Evolutionary conservation across 352 stramenopile genomes (phyloP).

Genomic region (Pythium aristosporum): DNA sequence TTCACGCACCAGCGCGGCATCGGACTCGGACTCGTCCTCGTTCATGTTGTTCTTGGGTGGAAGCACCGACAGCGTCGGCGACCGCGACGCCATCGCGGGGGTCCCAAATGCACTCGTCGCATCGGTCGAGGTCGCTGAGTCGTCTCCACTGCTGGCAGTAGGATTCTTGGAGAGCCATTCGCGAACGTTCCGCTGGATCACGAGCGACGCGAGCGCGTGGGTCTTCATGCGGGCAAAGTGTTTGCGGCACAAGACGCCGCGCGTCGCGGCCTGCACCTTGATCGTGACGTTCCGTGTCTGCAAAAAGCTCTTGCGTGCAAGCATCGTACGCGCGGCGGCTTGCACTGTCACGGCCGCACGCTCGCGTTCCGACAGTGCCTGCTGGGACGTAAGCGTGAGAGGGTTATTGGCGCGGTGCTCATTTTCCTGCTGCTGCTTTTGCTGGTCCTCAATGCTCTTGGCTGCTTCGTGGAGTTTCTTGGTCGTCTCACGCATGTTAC

Average conservation of each 20-base stretch:
- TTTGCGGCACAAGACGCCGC: constrained; percentile 80
- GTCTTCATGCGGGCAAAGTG: constrained; percentile 88
- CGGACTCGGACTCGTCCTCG: constrained; percentile 2
- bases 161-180: constrained; percentile 77
- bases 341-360: constrained; percentile 83
- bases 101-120: background rate
- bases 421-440: constrained; percentile 30
- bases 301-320: constrained; percentile 79
- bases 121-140: no score
- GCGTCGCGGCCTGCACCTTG: constrained; percentile 81
- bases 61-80: background rate
- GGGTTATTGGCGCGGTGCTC: constrained; percentile 19
- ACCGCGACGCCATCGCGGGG: background rate
- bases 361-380: constrained; percentile 55
- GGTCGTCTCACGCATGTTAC: constrained; percentile 86
- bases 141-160: background rate
- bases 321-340: constrained; percentile 79
- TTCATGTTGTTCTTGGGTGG: background rate
- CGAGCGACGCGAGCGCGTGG: constrained; percentile 74
- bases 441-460: constrained; percentile 55
- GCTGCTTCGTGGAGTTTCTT: constrained; percentile 77
- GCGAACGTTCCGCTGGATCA: constrained; percentile 85
- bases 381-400: constrained; percentile 13
- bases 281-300: constrained; percentile 86
- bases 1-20: constrained; percentile 20